Conservation (phyloP, 2,329 filamentous ascomycete species). For the Leptodontidium sp. region DNA sequence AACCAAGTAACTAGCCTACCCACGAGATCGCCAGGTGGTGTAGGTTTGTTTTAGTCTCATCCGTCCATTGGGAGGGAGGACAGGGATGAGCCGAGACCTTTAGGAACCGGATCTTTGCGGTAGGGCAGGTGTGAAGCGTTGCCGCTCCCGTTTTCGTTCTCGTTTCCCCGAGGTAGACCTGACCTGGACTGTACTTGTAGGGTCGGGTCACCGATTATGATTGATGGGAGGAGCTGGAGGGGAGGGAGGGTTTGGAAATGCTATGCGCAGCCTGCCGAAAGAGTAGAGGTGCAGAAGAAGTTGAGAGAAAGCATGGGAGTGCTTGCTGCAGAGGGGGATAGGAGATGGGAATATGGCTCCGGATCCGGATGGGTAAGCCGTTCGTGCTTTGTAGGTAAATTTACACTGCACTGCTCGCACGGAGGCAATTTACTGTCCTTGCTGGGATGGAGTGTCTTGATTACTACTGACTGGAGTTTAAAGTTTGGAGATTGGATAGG, state of each 20-base stretch:
- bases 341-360: background rate
- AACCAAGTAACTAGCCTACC: too few relatives aligned
- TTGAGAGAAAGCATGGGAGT: background rate
- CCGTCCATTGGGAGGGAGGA: background rate
- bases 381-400: background rate
- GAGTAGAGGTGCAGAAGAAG: background rate
- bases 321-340: background rate
- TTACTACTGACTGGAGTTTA: too few relatives aligned
- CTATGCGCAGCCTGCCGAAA: background rate
- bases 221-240: too few relatives aligned
- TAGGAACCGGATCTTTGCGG: background rate
- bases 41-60: background rate
- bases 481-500: too few relatives aligned
- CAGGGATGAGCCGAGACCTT: background rate
- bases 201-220: too few relatives aligned
- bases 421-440: too few relatives aligned
- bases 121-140: background rate
- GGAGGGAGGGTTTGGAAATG: too few relatives aligned
- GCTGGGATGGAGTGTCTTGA: background rate
- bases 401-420: too few relatives aligned
- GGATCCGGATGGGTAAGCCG: slow-evolving; percentile 1
- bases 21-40: background rate
- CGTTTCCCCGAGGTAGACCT: too few relatives aligned
- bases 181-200: too few relatives aligned
- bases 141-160: too few relatives aligned